Percentiles rank a stretch among this genome's conserved stretches.
Conservation (phyloP, 768 basidiomycete genomes). For the Amanita inopinata region DNA sequence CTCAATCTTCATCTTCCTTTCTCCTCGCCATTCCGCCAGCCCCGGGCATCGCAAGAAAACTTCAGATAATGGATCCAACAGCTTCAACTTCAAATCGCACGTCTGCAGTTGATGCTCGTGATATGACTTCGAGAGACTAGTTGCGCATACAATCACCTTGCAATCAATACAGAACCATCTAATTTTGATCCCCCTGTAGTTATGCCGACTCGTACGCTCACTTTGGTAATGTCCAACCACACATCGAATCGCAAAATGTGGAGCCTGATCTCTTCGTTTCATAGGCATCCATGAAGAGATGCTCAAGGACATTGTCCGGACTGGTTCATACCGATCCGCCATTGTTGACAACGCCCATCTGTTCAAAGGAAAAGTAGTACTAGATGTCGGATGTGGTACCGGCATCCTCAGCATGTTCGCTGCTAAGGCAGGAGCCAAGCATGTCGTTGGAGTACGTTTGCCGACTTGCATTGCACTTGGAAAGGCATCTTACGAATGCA, state of each 20-base stretch:
- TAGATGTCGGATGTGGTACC: constrained; percentile 98
- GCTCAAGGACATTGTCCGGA: constrained; percentile 95
- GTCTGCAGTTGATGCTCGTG: constrained; percentile 10
- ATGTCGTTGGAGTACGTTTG: constrained; percentile 77
- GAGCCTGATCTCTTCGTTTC: constrained; percentile 9
- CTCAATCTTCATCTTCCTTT: no score
- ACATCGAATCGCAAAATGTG: no score
- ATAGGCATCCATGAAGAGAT: constrained; percentile 98
- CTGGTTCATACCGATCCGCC: constrained; percentile 88
- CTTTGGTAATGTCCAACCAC: constrained; percentile 50
- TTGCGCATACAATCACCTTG: constrained; percentile 36
- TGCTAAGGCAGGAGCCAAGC: constrained; percentile 88
- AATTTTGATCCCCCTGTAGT: constrained; percentile 37
- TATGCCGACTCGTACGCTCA: constrained; percentile 96
- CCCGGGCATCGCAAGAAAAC: no score
- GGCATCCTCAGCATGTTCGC: constrained; percentile 98
- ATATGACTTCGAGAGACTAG: constrained; percentile 88
- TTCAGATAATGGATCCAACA: constrained; percentile 6
- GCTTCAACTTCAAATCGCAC: background rate
- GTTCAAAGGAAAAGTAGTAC: constrained; percentile 93
- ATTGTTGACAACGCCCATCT: constrained; percentile 92
- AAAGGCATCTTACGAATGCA: constrained; percentile 21
- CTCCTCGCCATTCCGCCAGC: no score
- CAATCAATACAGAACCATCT: constrained; percentile 22
- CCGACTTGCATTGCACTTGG: constrained; percentile 7